Percentiles rank a stretch among this genome's conserved stretches.
Conservation (phyloP, 2,329 filamentous ascomycete genomes). For the Penicillium sp. region DNA sequence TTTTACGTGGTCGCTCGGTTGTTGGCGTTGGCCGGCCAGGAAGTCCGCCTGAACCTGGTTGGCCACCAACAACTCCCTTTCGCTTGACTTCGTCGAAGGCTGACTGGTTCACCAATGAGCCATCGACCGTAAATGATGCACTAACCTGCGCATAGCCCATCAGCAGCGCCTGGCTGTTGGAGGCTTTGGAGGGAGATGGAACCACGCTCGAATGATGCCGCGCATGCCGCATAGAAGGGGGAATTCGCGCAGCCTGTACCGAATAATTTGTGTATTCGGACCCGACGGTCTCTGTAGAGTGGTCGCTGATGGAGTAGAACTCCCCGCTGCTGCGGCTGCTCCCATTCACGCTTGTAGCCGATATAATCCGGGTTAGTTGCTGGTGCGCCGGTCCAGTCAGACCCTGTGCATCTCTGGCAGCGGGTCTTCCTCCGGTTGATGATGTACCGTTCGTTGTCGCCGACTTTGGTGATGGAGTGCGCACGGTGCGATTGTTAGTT, state of each 20-base stretch:
- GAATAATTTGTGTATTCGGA: conserved; percentile 71
- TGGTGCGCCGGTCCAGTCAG: conserved; percentile 31
- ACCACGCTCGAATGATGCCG: conserved; percentile 48
- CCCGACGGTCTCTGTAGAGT: conserved; percentile 86
- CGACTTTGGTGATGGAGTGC: conserved; percentile 30
- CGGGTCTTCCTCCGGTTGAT: conserved; percentile 14
- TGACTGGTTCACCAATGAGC: conserved; percentile 81
- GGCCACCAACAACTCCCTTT: conserved; percentile 83
- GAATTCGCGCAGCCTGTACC: conserved; percentile 52
- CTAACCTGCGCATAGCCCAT: conserved; percentile 97
- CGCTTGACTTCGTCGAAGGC: conserved; percentile 95
- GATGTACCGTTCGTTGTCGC: conserved; percentile 24
- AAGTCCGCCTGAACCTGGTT: conserved; percentile 75
- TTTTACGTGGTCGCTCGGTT: conserved; percentile 53
- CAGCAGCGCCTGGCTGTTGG: conserved; percentile 70
- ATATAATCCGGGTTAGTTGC: conserved; percentile 64
- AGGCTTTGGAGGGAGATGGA: conserved; percentile 16
- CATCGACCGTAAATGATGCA: conserved; percentile 87
- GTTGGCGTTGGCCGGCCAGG: conserved; percentile 51
- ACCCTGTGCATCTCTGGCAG: conserved; percentile 25
- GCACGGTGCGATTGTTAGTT: conserved; percentile 24
- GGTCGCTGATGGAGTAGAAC: conserved; percentile 91
- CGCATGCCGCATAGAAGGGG: conserved; percentile 37
- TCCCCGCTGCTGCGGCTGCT: conserved; percentile 91
- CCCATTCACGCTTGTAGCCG: conserved; percentile 70